Percentiles rank a stretch among this genome's conserved stretches.
These are phyloP conservation scores for Glycine soja DNA, from an alignment of 306 rosid genomes.

Conservation along the genomic window DNA sequence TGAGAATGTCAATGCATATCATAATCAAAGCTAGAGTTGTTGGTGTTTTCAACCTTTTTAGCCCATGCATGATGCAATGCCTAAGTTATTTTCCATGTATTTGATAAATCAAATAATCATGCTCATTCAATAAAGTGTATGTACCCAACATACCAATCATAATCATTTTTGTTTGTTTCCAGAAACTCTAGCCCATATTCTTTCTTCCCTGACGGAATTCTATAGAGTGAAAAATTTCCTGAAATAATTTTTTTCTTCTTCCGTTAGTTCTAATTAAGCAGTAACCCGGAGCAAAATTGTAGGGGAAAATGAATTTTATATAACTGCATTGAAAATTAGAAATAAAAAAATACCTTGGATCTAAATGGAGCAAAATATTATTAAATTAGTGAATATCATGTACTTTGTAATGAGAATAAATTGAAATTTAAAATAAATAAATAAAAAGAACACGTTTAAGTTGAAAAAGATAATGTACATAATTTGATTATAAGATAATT, in stretches of 20 bases:
- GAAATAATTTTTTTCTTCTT: slow-evolving; percentile 8
- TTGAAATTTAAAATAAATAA: too few species aligned
- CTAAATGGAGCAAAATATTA: background rate
- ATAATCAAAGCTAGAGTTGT: too few species aligned
- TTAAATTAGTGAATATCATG: background rate
- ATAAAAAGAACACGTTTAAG: background rate
- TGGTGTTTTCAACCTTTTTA: slow-evolving; percentile 83
- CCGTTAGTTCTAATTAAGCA: background rate
- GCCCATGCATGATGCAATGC: background rate
- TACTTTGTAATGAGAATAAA: background rate
- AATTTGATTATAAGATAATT: background rate
- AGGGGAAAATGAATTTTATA: background rate
- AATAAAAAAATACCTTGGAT: background rate
- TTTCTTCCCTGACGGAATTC: slow-evolving; percentile 70
- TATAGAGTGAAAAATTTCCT: slow-evolving; percentile 63
- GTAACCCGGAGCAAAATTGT: background rate
- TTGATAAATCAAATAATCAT: slow-evolving; percentile 24
- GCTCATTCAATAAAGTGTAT: background rate
- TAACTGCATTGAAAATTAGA: background rate
- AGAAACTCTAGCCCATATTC: slow-evolving; percentile 58
- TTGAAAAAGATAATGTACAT: background rate
- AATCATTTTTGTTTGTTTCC: slow-evolving; percentile 69
- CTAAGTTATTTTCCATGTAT: background rate
- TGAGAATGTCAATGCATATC: too few species aligned
- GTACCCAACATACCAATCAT: slow-evolving; percentile 65